A percentile compares a stretch with the other conserved stretches of the same genome.
Evolutionary conservation across 225 moss, liverwort and hornwort genomes (phyloP).

Genomic region (Anthoceros angustus): DNA sequence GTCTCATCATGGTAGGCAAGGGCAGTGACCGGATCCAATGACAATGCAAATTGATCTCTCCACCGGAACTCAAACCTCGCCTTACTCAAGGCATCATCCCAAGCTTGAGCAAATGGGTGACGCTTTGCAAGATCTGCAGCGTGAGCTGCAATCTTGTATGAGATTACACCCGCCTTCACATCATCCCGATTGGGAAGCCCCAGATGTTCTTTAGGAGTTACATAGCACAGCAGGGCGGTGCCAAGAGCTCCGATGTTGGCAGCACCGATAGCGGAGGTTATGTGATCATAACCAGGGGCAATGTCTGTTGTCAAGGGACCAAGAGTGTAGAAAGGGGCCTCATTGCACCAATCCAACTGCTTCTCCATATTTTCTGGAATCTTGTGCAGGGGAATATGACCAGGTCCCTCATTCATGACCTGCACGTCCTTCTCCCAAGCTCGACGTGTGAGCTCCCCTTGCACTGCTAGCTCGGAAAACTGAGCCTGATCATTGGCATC

Average conservation of each 20-base stretch:
- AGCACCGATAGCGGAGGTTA: constrained; percentile 90
- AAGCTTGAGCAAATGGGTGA: constrained; percentile 68
- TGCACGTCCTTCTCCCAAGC: constrained; percentile 98
- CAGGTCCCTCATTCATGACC: constrained; percentile 96
- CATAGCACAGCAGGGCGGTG: constrained; percentile 80
- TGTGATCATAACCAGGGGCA: constrained; percentile 96
- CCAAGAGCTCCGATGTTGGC: constrained; percentile 89
- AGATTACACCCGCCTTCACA: constrained; percentile 81
- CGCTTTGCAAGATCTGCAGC: constrained; percentile 85
- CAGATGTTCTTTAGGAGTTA: constrained; percentile 91
- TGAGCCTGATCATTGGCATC: constrained; percentile 92
- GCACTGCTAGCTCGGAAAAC: constrained; percentile 85
- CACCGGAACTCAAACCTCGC: constrained; percentile 89
- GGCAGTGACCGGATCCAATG: constrained; percentile 80
- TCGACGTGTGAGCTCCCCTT: constrained; percentile 80
- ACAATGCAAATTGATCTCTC: constrained; percentile 83
- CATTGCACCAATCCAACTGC: constrained; percentile 87
- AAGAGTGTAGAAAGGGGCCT: constrained; percentile 90
- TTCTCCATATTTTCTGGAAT: constrained; percentile 96
- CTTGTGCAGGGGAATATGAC: constrained; percentile 81
- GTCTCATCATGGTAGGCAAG: constrained; percentile 81
- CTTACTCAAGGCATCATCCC: constrained; percentile 95
- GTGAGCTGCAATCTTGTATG: constrained; percentile 87
- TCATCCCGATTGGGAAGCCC: constrained; percentile 88
- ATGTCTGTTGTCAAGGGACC: constrained; percentile 84